phyloP scores from a whole-genome alignment of 2,329 filamentous ascomycete species.

The Aspergillus ochraceoroseus region DNA sequence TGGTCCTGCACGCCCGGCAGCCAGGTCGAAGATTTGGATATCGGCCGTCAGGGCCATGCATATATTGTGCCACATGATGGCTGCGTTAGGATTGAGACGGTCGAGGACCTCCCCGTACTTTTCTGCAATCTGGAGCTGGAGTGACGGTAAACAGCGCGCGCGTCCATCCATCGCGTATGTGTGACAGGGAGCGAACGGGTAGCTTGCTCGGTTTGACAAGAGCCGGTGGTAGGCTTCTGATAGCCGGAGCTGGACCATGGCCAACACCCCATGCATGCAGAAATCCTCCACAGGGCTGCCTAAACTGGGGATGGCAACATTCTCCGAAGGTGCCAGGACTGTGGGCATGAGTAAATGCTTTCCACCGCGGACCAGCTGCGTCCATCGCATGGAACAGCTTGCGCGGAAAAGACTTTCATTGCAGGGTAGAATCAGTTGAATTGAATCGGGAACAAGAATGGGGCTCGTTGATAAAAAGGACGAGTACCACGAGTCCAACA shows the following conservation, averaged over 20 bases:
- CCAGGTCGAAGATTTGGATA: slow-evolving; percentile 51
- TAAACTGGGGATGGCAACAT: slow-evolving; percentile 32
- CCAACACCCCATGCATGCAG: slow-evolving; percentile 37
- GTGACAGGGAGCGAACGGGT: slow-evolving; percentile 42
- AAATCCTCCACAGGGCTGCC: slow-evolving; percentile 34
- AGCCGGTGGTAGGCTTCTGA: slow-evolving; percentile 44
- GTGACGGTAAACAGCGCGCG: slow-evolving; percentile 38
- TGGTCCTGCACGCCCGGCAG: slow-evolving; percentile 49
- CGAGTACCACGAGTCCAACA: slow-evolving; percentile 48
- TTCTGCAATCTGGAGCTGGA: slow-evolving; percentile 31
- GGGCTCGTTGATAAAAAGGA: slow-evolving; percentile 47
- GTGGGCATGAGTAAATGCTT: slow-evolving; percentile 34
- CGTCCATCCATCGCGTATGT: slow-evolving; percentile 48
- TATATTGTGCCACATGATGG: slow-evolving; percentile 51
- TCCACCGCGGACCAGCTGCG: slow-evolving; percentile 34
- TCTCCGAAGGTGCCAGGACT: slow-evolving; percentile 35
- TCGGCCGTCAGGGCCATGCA: slow-evolving; percentile 52
- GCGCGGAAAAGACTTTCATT: slow-evolving; percentile 46
- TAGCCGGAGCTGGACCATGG: slow-evolving; percentile 41
- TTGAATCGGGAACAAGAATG: slow-evolving; percentile 45
- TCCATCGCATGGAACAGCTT: slow-evolving; percentile 36
- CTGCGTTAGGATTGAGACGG: slow-evolving; percentile 47
- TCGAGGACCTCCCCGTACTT: slow-evolving; percentile 43
- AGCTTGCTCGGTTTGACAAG: slow-evolving; percentile 37
- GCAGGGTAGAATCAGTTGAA: slow-evolving; percentile 46